phyloP scores from a whole-genome alignment of 257 asterid species.

The Solanum bukasovii region DNA sequence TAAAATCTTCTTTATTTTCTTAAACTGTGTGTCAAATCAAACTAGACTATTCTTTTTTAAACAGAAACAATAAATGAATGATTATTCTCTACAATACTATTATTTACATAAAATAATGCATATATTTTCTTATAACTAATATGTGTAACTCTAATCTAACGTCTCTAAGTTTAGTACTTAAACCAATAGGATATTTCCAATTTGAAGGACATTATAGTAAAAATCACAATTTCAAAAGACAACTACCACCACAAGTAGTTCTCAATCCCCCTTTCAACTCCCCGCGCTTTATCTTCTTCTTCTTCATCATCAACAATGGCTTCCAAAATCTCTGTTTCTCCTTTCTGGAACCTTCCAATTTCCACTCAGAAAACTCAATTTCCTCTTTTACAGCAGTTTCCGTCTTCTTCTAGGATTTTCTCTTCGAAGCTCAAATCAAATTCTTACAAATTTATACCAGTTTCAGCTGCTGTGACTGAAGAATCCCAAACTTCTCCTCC shows the following conservation, averaged over 20 bases:
- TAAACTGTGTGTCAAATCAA: no score
- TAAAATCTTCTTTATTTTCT: no score
- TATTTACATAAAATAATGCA: no score
- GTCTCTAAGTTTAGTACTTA: no score
- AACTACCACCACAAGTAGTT: not conserved
- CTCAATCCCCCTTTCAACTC: not conserved
- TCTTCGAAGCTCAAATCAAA: not conserved
- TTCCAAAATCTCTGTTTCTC: slow-evolving; percentile 28
- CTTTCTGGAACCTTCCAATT: slow-evolving; percentile 26
- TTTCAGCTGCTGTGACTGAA: slow-evolving; percentile 1
- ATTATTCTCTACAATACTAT: no score
- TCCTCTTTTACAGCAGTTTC: slow-evolving; percentile 8
- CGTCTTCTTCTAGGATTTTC: slow-evolving; percentile 11
- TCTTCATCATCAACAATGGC: slow-evolving; percentile 32
- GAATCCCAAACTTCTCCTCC: slow-evolving; percentile 7
- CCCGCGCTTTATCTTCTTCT: not conserved
- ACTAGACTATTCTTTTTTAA: no score
- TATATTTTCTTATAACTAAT: no score
- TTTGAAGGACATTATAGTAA: not conserved
- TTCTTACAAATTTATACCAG: slow-evolving; percentile 11
- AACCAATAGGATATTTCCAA: not conserved
- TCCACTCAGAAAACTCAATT: slow-evolving; percentile 17
- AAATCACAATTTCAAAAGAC: not conserved
- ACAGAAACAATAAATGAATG: no score
- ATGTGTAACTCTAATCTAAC: no score